Evolutionary conservation across 257 asterid genomes (phyloP).

Genomic region (Echium plantagineum): DNA sequence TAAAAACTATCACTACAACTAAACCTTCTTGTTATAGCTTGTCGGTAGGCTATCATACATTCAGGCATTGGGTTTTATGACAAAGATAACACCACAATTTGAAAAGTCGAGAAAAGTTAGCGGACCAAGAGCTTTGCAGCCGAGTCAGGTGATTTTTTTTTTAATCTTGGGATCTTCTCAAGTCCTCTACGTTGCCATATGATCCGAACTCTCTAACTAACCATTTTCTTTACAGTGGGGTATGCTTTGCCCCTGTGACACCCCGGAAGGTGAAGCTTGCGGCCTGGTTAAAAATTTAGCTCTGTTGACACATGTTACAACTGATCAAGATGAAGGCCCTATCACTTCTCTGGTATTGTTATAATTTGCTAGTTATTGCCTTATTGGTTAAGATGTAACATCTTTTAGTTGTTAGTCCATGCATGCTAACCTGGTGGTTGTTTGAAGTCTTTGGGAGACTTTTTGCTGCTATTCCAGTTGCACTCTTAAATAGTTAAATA

Average conservation of each 20-base stretch:
- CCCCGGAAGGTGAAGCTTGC: conserved; percentile 98
- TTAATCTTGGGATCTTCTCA: not conserved
- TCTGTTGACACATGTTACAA: conserved; percentile 94
- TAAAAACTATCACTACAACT: not conserved
- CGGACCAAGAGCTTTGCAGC: conserved; percentile 97
- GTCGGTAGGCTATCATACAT: conserved; percentile 77
- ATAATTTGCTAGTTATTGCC: not conserved
- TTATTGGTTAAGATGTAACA: not conserved
- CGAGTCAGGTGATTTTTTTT: conserved; percentile 71
- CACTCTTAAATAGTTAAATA: too few species aligned
- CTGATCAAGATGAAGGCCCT: conserved; percentile 88
- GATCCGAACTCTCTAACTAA: conserved; percentile 9
- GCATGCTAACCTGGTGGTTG: too few species aligned
- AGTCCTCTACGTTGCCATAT: not conserved
- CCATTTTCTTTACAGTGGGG: conserved; percentile 66
- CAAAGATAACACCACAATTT: conserved; percentile 75
- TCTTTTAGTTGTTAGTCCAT: not conserved
- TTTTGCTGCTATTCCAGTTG: too few species aligned
- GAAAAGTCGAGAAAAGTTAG: conserved; percentile 97
- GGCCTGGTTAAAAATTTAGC: conserved; percentile 98
- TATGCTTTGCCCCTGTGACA: conserved; percentile 97
- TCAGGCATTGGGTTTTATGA: conserved; percentile 78
- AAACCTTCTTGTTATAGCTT: conserved; percentile 30
- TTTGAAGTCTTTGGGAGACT: too few species aligned
- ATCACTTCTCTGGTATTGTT: conserved; percentile 63